Base-by-base conservation (phyloP, 169 alveolate species). In the Eimeria falciformis region DNA sequence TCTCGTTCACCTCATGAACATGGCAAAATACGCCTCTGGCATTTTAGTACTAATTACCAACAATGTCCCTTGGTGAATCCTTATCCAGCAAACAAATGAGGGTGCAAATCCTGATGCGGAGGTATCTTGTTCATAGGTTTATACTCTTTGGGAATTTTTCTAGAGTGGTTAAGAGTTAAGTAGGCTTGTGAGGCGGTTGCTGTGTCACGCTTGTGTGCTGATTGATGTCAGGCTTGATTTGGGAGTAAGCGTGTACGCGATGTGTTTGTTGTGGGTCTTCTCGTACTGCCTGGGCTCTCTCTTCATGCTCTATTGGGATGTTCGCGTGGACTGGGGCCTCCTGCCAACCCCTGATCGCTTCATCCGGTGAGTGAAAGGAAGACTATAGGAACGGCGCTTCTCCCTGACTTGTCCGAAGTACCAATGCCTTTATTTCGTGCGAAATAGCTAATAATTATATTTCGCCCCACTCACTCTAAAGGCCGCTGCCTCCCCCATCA, bases 301-400 rank as follows among this genome's bases (percentile, higher is more conserved):
- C 25, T 96, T 94, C 92, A 96, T 95, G 97, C 94, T 96, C 29
- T 85, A 93, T 71, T 97, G 98, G 98, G 98, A 97, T 62, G 91
- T 93, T 65, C 95, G 94, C 88, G 93, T 96, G 90, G 98, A 97
- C 82, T 97, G 98, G 98, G 98, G 98, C 21, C 94, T 97, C 27
- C 46, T 92, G 79, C 86, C 73, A 5, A 78, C 77, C 3, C 92
- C 92, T 4, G 92, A 87, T 62, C 85, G 77, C 75, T 87, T 66
- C 25, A 50, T 87, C 21, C 78, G 92, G 90, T 90, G 50, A 5
- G 71, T 71, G 1, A 53, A 37, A 50, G 62, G 62, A 50, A 50
- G 62, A 50, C 11, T 21, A 50, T 50, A 21, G 11, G 62, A n/a
- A n/a, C n/a, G n/a, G n/a, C n/a, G n/a, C n/a, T n/a, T n/a, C n/a